Evolutionary conservation across 192 early-diverging fungal genomes (phyloP), one percentile per base, ranked within the genome.

Genomic region (Coemansia erecta): DNA sequence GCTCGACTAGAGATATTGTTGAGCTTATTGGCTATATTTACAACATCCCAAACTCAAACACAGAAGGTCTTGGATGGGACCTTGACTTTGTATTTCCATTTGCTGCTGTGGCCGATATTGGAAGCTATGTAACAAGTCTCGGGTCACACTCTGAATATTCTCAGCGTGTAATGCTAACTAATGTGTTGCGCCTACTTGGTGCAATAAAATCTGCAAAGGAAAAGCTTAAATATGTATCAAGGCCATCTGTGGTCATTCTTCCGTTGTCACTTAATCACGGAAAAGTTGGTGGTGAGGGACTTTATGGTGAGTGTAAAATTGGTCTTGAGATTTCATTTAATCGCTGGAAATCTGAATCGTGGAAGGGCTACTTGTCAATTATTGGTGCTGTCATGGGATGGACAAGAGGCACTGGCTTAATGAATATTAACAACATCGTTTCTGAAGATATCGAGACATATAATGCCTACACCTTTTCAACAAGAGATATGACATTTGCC

Each of bases 211-310:
- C 77, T 48, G 84, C 91, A 68, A 97, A 97, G 86, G 85, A 89
- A 69, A 61, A 70, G 69, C 66, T 80, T 26, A 88, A 86, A 35
- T 87, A 82, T 51, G 81, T 88, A 50, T 91, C 90, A 49, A 85
- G 93, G 54, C 92, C 94, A 52, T 90, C 94, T 21, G 84, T 88
- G 42, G 90, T 94, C 23, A 82, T 97, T 8, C 72, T 97, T 42
- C 94, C 94, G 7, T 64, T 94, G 47, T 97, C 94, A 47, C 91
- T 93, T 52, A 97, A 97, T 82, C 94, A 94, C 68, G 94, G 93
- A 56, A 92, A 86, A 12, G 93, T 97, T 66, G 94, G 94, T 58
- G 82, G 82, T 51, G 89, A 97, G 61, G 94, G 94, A 73, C 82
- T 97, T 9, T 97, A 97, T 72, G 83, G 88, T 68, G 94, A 97